A percentile compares a stretch with the other conserved stretches of the same genome.
phyloP scores from a whole-genome alignment of 1,139 yeast genomes.

The Tardiomyces digboiensis region DNA sequence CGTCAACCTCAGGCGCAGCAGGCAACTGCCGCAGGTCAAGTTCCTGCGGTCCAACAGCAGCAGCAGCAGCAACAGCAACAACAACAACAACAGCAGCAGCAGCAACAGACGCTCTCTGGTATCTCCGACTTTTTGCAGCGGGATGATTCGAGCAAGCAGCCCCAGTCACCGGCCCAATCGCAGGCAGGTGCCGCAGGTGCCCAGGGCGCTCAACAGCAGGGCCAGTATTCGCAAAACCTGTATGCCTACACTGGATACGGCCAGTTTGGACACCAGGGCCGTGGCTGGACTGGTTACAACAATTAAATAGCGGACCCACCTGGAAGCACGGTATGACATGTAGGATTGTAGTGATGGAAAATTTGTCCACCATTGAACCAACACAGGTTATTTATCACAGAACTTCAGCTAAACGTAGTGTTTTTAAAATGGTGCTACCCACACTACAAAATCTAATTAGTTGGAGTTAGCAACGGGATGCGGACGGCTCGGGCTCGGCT shows the following conservation, averaged over 20 bases:
- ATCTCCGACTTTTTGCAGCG: conserved; percentile 26
- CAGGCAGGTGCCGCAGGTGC: conserved; percentile 7
- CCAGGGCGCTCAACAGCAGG: conserved; percentile 14
- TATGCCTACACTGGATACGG: conserved; percentile 24
- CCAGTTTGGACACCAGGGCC: conserved; percentile 18
- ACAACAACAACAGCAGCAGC: conserved; percentile 9
- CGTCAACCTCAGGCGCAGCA: conserved; percentile 11
- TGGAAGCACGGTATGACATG: background rate
- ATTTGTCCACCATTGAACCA: too few relatives aligned
- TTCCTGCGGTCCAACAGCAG: conserved; percentile 2
- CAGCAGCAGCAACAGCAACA: conserved; percentile 9
- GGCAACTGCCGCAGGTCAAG: conserved; percentile 2
- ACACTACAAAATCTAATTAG: too few relatives aligned
- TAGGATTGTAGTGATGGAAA: too few relatives aligned
- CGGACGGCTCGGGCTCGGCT: background rate
- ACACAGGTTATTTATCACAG: too few relatives aligned
- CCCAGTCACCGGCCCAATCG: conserved; percentile 16
- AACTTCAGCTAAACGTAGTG: too few relatives aligned
- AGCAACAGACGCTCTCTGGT: conserved; percentile 16
- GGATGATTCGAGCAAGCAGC: conserved; percentile 18
- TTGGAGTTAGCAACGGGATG: too few relatives aligned
- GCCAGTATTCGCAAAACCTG: conserved; percentile 20
- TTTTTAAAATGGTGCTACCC: too few relatives aligned
- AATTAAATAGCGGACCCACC: conserved; percentile 3
- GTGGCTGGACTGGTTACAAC: conserved; percentile 14